Evolutionary conservation across 2,329 filamentous ascomycete genomes (phyloP), one percentile per base, ranked within the genome.

Genomic region (Exophiala bonariae): DNA sequence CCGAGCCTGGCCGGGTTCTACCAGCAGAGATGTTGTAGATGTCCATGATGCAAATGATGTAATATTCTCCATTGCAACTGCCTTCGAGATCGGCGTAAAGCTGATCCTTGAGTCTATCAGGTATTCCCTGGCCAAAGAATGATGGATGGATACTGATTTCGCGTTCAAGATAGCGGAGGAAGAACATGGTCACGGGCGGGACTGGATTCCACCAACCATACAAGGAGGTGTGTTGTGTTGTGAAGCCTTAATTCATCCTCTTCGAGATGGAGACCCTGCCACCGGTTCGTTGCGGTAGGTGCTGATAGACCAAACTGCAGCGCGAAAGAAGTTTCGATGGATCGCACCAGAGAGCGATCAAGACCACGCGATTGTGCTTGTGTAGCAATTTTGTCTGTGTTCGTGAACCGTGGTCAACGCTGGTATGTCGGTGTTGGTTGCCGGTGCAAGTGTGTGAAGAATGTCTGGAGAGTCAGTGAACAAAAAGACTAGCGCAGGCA

Each of bases 11-110:
- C 47, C 96, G 80, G 53, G 99, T 92, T 59, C 89, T 86, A 10
- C 91, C 91, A 64, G 96, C 90, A 13, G 89, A 95, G 62, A 97
- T 92, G 59, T 96, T 88, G 62, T 95, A 91, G 39, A 91, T 88
- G 69, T 96, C 91, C 82, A 99, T 92, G 63, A 99, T 95, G 64
- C 90, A 93, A 61, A 99, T 93, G 65, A 99, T 95, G 70, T 93
- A 97, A 76, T 95, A 96, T 66, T 89, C 89, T 49, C 93, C 93
- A 3, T 90, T 93, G 70, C 91, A 96, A 33, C 88, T 92, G 18
- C 93, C 93, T 72, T 99, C 93, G 53, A 96, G 89, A 66, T 97
- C 92, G 64, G 88, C 86, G 56, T 96, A 80, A 20, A 99, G 82
- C 69, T 92, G 90, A 59, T 87, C 86, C 41, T 87, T 92, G 32